These are phyloP conservation scores for Knufia fluminis DNA, from an alignment of 2,329 filamentous ascomycete genomes.

Conservation along the genomic window DNA sequence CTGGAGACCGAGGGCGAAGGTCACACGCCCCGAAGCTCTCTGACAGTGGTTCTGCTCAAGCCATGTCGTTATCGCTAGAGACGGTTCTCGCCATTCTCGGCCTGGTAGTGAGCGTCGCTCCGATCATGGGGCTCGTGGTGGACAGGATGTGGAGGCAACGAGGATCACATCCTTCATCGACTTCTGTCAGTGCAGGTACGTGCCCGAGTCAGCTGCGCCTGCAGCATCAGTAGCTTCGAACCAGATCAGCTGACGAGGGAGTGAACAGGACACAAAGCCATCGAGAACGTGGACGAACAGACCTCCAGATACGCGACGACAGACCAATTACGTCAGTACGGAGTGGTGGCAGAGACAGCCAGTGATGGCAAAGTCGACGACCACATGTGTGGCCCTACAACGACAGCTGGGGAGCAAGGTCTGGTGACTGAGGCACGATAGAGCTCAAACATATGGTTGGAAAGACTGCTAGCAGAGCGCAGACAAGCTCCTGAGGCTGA, in stretches of 20 bases:
- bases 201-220: not conserved
- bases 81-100: not conserved
- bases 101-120: not conserved
- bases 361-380: constrained; percentile 1
- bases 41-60: not conserved
- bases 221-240: not conserved
- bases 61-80: not conserved
- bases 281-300: not conserved
- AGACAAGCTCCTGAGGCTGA: not conserved
- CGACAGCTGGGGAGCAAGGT: not conserved
- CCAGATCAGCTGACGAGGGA: not conserved
- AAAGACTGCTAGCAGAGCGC: not conserved
- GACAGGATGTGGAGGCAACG: not conserved
- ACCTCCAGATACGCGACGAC: too few relatives aligned
- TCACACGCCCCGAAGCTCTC: not conserved
- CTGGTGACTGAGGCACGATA: not conserved
- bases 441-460: constrained; percentile 1
- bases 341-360: not conserved
- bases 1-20: not conserved
- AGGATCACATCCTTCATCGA: not conserved
- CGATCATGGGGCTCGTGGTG: constrained; percentile 1
- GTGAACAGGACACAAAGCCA: not conserved
- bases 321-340: too few relatives aligned
- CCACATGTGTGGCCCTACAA: constrained; percentile 1
- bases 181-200: not conserved